Evolutionary conservation across 2,329 filamentous ascomycete genomes (phyloP), one percentile per base, ranked within the genome.

Genomic region (Alternaria brassicicola): DNA sequence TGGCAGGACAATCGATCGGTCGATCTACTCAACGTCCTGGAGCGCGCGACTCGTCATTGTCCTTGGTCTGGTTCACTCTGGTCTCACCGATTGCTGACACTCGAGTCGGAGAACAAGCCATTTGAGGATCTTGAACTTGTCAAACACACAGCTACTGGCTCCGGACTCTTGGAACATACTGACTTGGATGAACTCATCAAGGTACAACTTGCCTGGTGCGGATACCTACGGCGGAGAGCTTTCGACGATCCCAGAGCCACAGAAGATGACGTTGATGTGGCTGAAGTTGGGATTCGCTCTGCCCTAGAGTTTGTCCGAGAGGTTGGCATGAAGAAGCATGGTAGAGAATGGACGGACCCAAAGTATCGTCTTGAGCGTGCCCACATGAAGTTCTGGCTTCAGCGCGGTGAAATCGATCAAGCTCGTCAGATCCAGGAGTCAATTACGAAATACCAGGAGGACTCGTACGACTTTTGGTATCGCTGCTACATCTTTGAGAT

Each of bases 401-500:
- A 97, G 74, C 92, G 92, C 65, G 88, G 88, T 25, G 89, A 91
- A 38, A 81, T 91, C 51, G 86, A 92, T 19, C 89, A 89, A 55
- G 95, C 94, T 2, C 87, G 95, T 36, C 83, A 85, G 15, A 86
- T 90, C 46, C 98, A 92, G 88, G 87, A 90, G 64, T 85, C 86
- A 17, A 82, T 98, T 28, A 84, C 86, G 21, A 80, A 86, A n/a
- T 82, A 84, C 17, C 87, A 92, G 55, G 88, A 88, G 28, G 86
- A 92, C 67, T 93, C 88, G 67, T 93, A 93, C 72, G 92, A 97
- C 68, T 98, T 98, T 75, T 99, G 95, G 95, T 84, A 93, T 54
- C 88, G 89, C 41, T 97, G 92, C 77, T 97, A 97, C 78, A 83
- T 89, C 52, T 98, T 93, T 90, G 95, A 98, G 78, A 89, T 98